Evolutionary conservation across 306 rosid species (phyloP), one percentile per base, ranked within the genome.

Genomic region (Prunus padus): DNA sequence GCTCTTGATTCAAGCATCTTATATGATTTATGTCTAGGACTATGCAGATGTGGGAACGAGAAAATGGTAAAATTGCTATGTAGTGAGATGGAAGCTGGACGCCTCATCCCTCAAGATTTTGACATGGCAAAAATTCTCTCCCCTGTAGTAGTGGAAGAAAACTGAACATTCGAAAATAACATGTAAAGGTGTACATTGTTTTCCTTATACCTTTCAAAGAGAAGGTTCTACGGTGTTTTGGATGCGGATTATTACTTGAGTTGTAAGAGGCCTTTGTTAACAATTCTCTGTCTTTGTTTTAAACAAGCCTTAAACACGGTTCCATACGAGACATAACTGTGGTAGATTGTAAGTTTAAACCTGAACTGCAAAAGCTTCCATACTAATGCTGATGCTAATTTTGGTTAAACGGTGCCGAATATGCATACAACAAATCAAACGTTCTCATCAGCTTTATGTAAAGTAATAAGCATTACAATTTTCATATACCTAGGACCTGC

Each of bases 1-100:
- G 79, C 71, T 72, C 96, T 86, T 61, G 88, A 86, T 85, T 79
- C 82, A 13, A 69, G 66, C 55, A 76, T 72, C 44, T 80, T 94
- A 26, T 84, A 54, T 81, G 93, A 86, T 79, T 80, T 89, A 40
- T 87, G 61, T 63, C 26, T 10, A 67, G 98, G 87, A 80, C 96
- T 94, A 63, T 25, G 64, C 52, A 76, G 18, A 62, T 72, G 82
- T 37, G 89, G 94, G 50, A 94, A 69, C 76, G 79, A 28, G 55
- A 49, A 81, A 31, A 37, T 77, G 73, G 93, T 86, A 50, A 79
- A 60, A 42, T 84, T 87, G 57, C 25, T 83, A 60, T 79, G 81
- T 66, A 44, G 56, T 16, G 81, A 83, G 65, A 55, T 83, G 83
- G 86, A 83, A 72, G 67, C 72, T 47, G 72, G 57, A 60, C 46